Conservation (phyloP, 1,139 yeast genomes). For the Zygoascus hellenicus region DNA sequence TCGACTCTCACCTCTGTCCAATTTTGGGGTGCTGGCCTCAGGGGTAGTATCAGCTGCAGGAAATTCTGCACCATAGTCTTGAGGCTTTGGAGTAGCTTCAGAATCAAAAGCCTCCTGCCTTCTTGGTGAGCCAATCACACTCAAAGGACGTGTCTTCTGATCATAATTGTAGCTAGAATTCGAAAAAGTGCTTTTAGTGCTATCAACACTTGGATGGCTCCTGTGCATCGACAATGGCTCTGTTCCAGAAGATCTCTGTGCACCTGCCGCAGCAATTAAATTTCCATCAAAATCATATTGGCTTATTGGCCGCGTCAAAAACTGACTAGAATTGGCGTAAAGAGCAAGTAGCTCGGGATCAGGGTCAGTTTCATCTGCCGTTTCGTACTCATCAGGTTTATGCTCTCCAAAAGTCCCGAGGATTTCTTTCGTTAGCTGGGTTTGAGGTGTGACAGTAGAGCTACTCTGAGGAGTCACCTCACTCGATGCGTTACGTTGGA, state of each 20-base stretch:
- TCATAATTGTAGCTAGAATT: slow-evolving; percentile 5
- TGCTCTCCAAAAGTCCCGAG: slow-evolving; percentile 19
- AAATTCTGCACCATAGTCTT: too few relatives aligned
- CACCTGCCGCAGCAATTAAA: slow-evolving; percentile 3
- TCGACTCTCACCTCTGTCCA: too few relatives aligned
- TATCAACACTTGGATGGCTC: slow-evolving; percentile 12
- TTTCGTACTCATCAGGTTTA: slow-evolving; percentile 9
- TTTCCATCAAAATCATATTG: slow-evolving; percentile 20
- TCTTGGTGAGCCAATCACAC: slow-evolving; percentile 9
- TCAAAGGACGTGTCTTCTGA: slow-evolving; percentile 2
- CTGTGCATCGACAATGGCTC: slow-evolving; percentile 23
- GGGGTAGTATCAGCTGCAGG: too few relatives aligned
- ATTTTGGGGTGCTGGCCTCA: too few relatives aligned
- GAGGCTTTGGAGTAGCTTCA: background rate
- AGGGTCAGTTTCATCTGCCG: slow-evolving; percentile 15
- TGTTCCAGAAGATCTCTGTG: slow-evolving; percentile 8
- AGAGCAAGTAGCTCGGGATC: slow-evolving; percentile 32
- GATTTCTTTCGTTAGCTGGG: slow-evolving; percentile 24
- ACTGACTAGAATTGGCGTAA: slow-evolving; percentile 29
- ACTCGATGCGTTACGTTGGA: background rate
- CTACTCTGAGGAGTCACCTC: background rate
- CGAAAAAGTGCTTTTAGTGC: slow-evolving; percentile 1
- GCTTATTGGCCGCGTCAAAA: slow-evolving; percentile 29
- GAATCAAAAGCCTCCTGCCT: slow-evolving; percentile 11
- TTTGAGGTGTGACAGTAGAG: slow-evolving; percentile 1